phyloP scores from a whole-genome alignment of 177 flowering plant genomes.

The Vitis hybrid region DNA sequence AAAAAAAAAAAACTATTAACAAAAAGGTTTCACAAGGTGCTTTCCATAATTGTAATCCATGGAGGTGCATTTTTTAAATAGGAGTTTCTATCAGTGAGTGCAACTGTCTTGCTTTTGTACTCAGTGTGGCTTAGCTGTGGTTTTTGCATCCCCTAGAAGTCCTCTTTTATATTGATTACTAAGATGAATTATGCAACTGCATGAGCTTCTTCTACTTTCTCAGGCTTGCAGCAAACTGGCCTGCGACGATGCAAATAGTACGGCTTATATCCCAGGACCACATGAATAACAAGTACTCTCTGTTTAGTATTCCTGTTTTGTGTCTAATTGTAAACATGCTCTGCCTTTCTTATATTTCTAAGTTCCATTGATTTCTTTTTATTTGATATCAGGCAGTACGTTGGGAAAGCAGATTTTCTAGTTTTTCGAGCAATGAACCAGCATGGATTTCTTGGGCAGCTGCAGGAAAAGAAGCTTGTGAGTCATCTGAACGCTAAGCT shows the following conservation, averaged over 20 bases:
- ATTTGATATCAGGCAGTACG: slow-evolving; percentile 69
- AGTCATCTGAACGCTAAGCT: slow-evolving; percentile 30
- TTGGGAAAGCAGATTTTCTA: slow-evolving; percentile 90
- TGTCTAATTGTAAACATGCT: not conserved
- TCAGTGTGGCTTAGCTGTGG: not conserved
- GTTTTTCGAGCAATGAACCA: slow-evolving; percentile 92
- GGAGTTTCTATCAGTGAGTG: too few species aligned
- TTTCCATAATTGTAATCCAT: too few species aligned
- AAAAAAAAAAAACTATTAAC: too few species aligned
- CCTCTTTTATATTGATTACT: not conserved
- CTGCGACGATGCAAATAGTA: slow-evolving; percentile 89
- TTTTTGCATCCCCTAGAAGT: not conserved
- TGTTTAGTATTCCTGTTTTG: not conserved
- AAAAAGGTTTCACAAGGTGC: too few species aligned
- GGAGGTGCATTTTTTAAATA: too few species aligned
- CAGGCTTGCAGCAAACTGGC: slow-evolving; percentile 98
- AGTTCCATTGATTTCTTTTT: slow-evolving; percentile 3
- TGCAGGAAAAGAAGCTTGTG: slow-evolving; percentile 97
- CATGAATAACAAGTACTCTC: slow-evolving; percentile 90
- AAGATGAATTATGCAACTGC: not conserved
- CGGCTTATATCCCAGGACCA: slow-evolving; percentile 96
- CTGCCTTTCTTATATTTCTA: not conserved
- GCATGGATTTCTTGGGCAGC: slow-evolving; percentile 92
- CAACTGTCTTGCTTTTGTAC: too few species aligned
- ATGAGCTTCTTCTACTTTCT: slow-evolving; percentile 4